These are phyloP conservation scores for Eutypa lata DNA, from an alignment of 2,329 filamentous ascomycete species.

Conservation along the genomic window DNA sequence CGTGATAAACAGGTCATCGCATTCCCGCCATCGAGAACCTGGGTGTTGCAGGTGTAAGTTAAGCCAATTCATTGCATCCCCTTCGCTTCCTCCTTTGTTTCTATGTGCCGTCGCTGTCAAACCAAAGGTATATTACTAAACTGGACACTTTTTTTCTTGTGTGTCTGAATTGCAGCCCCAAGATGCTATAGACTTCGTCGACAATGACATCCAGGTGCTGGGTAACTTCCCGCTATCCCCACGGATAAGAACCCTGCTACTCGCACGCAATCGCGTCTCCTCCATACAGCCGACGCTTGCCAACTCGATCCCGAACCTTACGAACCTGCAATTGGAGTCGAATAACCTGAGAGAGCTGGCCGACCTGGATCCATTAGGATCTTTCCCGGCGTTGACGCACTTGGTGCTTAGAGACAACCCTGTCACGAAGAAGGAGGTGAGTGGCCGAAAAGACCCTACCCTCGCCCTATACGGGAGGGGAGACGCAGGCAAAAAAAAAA, in stretches of 20 bases:
- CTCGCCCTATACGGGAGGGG: too few species aligned
- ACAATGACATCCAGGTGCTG: slow-evolving; percentile 90
- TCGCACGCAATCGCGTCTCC: slow-evolving; percentile 84
- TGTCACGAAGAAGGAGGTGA: slow-evolving; percentile 85
- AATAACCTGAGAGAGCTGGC: slow-evolving; percentile 83
- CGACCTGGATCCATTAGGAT: slow-evolving; percentile 77
- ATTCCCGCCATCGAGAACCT: slow-evolving; percentile 97
- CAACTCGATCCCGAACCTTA: slow-evolving; percentile 76
- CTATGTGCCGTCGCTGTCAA: not conserved
- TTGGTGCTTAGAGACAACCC: slow-evolving; percentile 83
- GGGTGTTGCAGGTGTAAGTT: slow-evolving; percentile 83
- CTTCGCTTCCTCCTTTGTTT: not conserved
- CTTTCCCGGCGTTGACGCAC: slow-evolving; percentile 70
- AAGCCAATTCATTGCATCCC: slow-evolving; percentile 4
- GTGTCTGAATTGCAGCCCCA: slow-evolving; percentile 61
- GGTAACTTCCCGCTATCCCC: slow-evolving; percentile 92
- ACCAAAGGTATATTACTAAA: too few species aligned
- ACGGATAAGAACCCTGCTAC: slow-evolving; percentile 80
- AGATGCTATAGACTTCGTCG: slow-evolving; percentile 96
- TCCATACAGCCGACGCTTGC: slow-evolving; percentile 75
- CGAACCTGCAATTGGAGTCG: slow-evolving; percentile 75
- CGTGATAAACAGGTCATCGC: slow-evolving; percentile 80
- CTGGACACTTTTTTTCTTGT: not conserved
- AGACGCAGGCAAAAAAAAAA: not conserved
- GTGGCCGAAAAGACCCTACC: slow-evolving; percentile 21